Conservation (phyloP, 2,329 filamentous ascomycete genomes). For the Aspergillus phoenicis region DNA sequence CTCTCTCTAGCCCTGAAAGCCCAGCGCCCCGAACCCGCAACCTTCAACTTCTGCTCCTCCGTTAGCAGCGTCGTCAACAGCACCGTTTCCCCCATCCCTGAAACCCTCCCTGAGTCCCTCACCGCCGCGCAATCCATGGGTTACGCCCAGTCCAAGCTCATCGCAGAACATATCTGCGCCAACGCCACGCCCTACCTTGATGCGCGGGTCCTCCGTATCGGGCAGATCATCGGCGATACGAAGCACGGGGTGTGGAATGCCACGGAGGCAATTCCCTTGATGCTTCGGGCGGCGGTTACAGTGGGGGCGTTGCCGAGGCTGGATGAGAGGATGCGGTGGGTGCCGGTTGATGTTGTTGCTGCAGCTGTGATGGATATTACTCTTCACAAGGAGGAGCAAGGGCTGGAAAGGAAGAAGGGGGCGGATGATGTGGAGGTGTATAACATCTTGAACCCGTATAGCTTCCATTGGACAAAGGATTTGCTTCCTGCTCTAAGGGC, state of each 20-base stretch:
- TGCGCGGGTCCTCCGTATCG: constrained; percentile 35
- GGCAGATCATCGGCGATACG: constrained; percentile 40
- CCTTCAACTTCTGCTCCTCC: constrained; percentile 56
- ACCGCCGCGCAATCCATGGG: constrained; percentile 46
- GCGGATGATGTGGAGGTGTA: constrained; percentile 39
- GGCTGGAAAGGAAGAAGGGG: no score
- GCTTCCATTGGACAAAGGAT: constrained; percentile 56
- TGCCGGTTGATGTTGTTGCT: constrained; percentile 49
- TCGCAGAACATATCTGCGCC: constrained; percentile 36
- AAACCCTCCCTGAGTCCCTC: constrained; percentile 37
- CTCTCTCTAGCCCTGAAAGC: constrained; percentile 42
- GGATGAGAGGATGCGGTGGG: constrained; percentile 48
- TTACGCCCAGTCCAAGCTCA: constrained; percentile 45
- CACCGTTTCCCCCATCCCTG: constrained; percentile 31
- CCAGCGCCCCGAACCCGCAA: constrained; percentile 34
- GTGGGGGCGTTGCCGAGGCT: constrained; percentile 51
- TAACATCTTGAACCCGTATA: constrained; percentile 56
- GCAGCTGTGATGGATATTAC: constrained; percentile 35
- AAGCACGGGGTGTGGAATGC: constrained; percentile 26
- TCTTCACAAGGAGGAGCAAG: constrained; percentile 22
- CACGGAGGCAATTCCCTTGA: constrained; percentile 52
- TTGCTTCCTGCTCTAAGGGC: constrained; percentile 57
- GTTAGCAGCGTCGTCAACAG: constrained; percentile 47
- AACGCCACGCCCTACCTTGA: constrained; percentile 24
- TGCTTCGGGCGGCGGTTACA: constrained; percentile 51